phyloP scores from a whole-genome alignment of 1,139 yeast genomes.

The Hemisphaericaspora lyxosophila region DNA sequence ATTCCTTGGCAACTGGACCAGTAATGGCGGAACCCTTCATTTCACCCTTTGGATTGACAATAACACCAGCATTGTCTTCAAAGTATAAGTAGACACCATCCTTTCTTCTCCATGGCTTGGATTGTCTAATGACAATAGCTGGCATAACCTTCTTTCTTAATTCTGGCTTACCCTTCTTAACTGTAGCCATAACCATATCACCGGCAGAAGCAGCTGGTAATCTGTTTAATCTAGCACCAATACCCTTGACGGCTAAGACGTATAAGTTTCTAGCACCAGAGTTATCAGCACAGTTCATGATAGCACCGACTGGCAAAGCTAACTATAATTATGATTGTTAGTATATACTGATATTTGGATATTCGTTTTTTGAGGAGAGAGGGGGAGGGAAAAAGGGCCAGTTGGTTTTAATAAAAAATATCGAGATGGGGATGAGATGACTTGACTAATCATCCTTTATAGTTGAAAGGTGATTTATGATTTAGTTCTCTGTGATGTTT shows the following conservation, averaged over 20 bases:
- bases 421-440: not conserved
- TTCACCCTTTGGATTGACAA: constrained; percentile 99
- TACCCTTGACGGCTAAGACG: constrained; percentile 98
- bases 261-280: constrained; percentile 99
- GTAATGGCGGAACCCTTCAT: constrained; percentile 99
- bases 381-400: not conserved
- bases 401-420: not conserved
- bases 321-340: constrained; percentile 38
- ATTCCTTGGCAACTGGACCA: constrained; percentile 99
- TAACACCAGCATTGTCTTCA: constrained; percentile 99
- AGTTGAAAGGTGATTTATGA: too few relatives aligned
- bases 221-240: constrained; percentile 99
- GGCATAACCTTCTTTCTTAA: constrained; percentile 99
- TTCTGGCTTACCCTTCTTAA: constrained; percentile 99
- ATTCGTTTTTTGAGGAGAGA: not conserved
- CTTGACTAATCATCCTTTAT: too few relatives aligned
- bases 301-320: constrained; percentile 99
- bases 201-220: constrained; percentile 99
- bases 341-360: constrained; percentile 11
- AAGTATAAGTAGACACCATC: constrained; percentile 99
- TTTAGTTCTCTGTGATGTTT: too few relatives aligned
- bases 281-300: constrained; percentile 99
- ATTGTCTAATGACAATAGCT: constrained; percentile 98
- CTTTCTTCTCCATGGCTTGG: constrained; percentile 99
- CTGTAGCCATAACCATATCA: constrained; percentile 99